Base-by-base conservation (phyloP, 1,139 yeast genomes). In the Magnusiomyces suaveolens region DNA sequence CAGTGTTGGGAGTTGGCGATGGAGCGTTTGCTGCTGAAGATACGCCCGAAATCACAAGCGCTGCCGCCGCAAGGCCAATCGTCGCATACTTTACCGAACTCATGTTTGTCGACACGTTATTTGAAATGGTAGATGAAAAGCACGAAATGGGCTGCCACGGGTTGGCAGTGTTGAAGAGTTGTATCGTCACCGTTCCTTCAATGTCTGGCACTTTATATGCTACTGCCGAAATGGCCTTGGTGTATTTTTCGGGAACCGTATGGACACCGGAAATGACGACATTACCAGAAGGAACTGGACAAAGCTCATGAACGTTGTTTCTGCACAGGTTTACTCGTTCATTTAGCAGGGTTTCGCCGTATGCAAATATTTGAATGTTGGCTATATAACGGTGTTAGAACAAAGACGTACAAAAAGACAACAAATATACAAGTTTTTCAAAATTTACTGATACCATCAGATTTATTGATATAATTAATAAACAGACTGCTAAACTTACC, bases 171-270 rank as follows among this genome's bases (percentile, higher is more conserved):
- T 61, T 61, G 47, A 44, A 59, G 12, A 68, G 50, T 21, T 55
- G 57, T 36, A 68, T 61, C 16, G 55, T 56, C 8, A 66, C 62
- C 3, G 54, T 36, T 1, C 68, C 71, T 52, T 68, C 69, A n/a
- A 68, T 55, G 54, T 68, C 71, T 2, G 71, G 71, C 20, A 68
- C 60, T 12, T 55, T 56, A 58, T 63, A 68, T 2, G 69, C 71
- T 33, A 63, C 57, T 8, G 61, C 43, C 2, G 69, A 61, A n/a
- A 68, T 62, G 3, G 60, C 54, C 10, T 50, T 43, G 10, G 65
- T 63, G 52, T 65, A 68, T 21, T 62, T 52, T 18, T 53, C 52
- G 3, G 71, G 70, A 18, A 67, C 67, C 6, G 57, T 49, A 50
- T 67, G 65, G 20, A 55, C 58, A 2, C 69, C 70, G 1, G 56